Base-by-base conservation (phyloP, 257 asterid species). In the Cruciata laevipes region DNA sequence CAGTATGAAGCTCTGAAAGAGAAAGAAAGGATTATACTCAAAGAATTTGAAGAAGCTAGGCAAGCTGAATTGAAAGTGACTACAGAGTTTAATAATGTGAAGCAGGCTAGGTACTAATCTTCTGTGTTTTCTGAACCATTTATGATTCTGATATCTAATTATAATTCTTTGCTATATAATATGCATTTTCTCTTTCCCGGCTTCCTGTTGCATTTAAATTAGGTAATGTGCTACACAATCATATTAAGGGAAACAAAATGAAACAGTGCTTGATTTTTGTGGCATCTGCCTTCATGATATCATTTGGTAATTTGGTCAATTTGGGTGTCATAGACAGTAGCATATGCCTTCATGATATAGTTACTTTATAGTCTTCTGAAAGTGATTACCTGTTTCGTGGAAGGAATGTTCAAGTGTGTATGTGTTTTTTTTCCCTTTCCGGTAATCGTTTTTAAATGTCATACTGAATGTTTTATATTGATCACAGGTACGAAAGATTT, bases 1-100 rank as follows among this genome's bases (percentile, higher is more conserved):
- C 97, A 90, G 63, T 93, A 89, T 63, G 96, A 90, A 78, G 91
- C 89, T 66, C 83, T 90, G 71, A 73, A 78, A 73, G 95, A 86
- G 85, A 93, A 86, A 78, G 95, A 93, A 72, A 83, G 84, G 75
- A 81, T 81, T 51, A 95, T 89, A 25, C 82, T 87, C 49, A 81
- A 72, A 79, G 99, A 93, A 73, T 90, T 95, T 87, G 97, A 93
- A 78, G 90, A 79, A 30, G 92, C 99, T 68, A 83, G 95, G 84
- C 91, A 85, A 71, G 96, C 86, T 71, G 97, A 90, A 87, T 80
- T 75, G 70, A 85, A 67, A 78, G 80, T 94, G 69, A 79, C 96
- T 61, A 81, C 81, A 61, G 89, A 87, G 69, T 94, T 70, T 76
- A 86, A 90, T 74, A 81, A 72, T 74, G 86, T 87, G 70, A 89